Percentiles rank a stretch among this genome's conserved stretches.
Conservation (phyloP, 176 grass and related monocot genomes). For the Saccharum officinarum region DNA sequence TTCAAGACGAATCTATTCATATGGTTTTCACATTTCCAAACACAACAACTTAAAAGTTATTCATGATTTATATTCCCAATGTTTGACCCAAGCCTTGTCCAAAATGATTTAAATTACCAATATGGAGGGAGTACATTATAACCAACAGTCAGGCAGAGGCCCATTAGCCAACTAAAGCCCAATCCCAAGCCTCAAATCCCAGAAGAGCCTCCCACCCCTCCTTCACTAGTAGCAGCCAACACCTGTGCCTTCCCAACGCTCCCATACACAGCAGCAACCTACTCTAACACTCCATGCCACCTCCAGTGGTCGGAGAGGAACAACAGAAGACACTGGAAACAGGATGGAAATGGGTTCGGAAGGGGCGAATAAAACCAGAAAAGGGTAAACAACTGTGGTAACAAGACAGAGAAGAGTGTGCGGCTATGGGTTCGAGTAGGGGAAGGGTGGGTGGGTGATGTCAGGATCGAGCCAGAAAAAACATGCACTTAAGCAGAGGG, state of each 20-base stretch:
- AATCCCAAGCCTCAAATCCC: too few species aligned
- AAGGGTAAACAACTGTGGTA: background rate
- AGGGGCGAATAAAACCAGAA: background rate
- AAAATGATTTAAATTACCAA: too few species aligned
- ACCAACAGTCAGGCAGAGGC: background rate
- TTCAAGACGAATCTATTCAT: too few species aligned
- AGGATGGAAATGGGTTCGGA: background rate
- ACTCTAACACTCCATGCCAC: background rate
- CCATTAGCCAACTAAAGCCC: background rate
- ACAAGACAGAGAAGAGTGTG: background rate
- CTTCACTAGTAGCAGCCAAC: background rate
- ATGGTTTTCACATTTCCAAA: too few species aligned
- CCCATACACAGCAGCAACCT: background rate
- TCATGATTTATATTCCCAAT: too few species aligned
- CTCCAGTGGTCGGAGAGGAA: background rate
- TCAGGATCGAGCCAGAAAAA: background rate
- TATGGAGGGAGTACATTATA: background rate
- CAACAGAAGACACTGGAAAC: background rate
- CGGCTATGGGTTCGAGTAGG: background rate
- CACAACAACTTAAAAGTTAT: too few species aligned
- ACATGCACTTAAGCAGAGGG: too few species aligned
- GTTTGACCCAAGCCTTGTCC: too few species aligned
- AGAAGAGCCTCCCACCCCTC: background rate
- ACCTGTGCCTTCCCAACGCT: background rate
- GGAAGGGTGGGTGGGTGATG: background rate